Conservation (phyloP, 345 rosid genomes). For the Aethionema arabicum region DNA sequence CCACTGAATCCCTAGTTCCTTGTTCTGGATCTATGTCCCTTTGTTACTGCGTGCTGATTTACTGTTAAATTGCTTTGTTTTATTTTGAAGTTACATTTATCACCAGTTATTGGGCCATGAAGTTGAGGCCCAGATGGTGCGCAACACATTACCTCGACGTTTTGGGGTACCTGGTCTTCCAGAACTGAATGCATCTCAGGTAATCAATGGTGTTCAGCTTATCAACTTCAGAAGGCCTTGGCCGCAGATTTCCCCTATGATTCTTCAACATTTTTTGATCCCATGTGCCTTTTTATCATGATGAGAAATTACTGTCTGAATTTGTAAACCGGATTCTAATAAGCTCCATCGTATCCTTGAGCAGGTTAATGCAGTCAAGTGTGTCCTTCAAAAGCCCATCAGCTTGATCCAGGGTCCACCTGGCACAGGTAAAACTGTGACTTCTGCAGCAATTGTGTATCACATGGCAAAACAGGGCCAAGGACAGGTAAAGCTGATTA, state of each 20-base stretch:
- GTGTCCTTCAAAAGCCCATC: conserved; percentile 96
- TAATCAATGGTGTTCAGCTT: conserved; percentile 33
- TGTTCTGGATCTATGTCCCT: conserved; percentile 7
- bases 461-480: conserved; percentile 99
- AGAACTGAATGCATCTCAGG: conserved; percentile 99
- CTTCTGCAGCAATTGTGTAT: conserved; percentile 98
- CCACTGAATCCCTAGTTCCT: conserved; percentile 20
- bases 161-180: conserved; percentile 99
- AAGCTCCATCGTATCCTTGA: conserved; percentile 13
- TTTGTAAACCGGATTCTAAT: conserved; percentile 11
- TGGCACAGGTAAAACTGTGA: conserved; percentile 99
- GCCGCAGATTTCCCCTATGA: not conserved
- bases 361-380: conserved; percentile 96
- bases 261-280: conserved; percentile 14
- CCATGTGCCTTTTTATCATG: conserved; percentile 14
- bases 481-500: conserved; percentile 65
- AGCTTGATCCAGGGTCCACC: conserved; percentile 99
- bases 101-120: conserved; percentile 98
- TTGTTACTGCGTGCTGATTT: conserved; percentile 13
- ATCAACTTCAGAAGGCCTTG: conserved; percentile 7
- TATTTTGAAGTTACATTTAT: conserved; percentile 71
- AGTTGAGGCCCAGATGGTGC: conserved; percentile 95
- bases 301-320: conserved; percentile 2
- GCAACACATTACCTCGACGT: conserved; percentile 87
- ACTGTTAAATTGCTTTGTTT: conserved; percentile 5